phyloP scores from a whole-genome alignment of 495 filamentous ascomycete species.

The Aspergillus avenaceus region DNA sequence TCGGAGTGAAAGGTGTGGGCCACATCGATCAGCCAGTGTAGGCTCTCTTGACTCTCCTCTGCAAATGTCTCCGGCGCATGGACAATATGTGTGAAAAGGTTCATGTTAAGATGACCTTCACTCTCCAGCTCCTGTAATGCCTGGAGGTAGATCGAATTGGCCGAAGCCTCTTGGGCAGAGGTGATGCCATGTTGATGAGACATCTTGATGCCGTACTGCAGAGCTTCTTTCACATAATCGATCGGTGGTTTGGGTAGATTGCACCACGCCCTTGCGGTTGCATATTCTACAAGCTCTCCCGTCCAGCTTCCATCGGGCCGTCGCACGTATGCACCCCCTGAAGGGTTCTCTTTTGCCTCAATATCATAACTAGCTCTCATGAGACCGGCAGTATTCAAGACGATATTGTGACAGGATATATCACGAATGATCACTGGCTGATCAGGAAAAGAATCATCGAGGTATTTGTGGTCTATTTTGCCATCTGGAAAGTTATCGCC shows the following conservation, averaged over 20 bases:
- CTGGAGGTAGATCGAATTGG: neutral
- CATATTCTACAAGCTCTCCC: neutral
- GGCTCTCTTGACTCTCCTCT: neutral
- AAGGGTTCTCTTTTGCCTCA: neutral
- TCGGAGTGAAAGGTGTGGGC: neutral
- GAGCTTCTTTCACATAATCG: neutral
- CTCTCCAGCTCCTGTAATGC: neutral
- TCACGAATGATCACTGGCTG: constrained; percentile 1
- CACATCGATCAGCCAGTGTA: neutral
- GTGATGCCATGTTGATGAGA: constrained; percentile 1
- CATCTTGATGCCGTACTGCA: neutral
- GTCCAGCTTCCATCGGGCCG: neutral
- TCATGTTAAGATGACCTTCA: neutral
- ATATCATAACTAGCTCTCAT: neutral
- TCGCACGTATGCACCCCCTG: neutral
- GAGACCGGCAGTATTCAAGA: neutral
- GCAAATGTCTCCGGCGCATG: neutral
- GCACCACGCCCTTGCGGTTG: neutral
- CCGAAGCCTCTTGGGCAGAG: constrained; percentile 4
- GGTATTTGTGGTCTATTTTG: neutral
- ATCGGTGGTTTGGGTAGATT: neutral
- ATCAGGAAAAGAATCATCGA: neutral
- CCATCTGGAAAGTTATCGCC: neutral
- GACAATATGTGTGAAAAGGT: neutral
- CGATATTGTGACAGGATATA: neutral